Base-by-base conservation (phyloP, 129 eudicot species). In the Tagetes erecta region DNA sequence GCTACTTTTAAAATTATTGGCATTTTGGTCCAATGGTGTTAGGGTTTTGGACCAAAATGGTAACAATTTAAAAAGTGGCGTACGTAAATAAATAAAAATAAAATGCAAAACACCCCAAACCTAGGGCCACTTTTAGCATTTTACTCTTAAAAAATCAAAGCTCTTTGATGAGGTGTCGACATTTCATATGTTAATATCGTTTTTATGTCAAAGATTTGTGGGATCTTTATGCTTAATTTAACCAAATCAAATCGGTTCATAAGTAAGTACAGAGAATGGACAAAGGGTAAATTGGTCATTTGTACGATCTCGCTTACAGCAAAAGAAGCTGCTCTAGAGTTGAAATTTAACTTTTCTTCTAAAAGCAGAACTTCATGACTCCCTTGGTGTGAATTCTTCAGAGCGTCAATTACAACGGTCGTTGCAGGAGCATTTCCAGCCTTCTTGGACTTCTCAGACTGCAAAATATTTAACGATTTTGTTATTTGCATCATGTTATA, bases 371-470 rank as follows among this genome's bases (percentile, higher is more conserved):
- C 64, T 50, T 85, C 85, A 14, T 85, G 71, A 82, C 69, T 71
- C 60, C 83, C 86, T 38, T 10, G 59, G 80, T 77, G 37, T 53
- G 91, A 86, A 80, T 80, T 86, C 85, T 82, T 85, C 47, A 93
- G 56, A 74, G 76, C 84, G 46, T 93, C 93, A 51, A 93, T 76
- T 74, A 93, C 57, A 65, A 74, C 68, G 72, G 81, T 86, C 13
- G 86, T 83, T 2, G 92, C 80, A 67, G 95, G 89, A 69, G 71
- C 80, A 78, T 93, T 80, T 70, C 97, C 96, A 37, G 97, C 96
- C 81, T 86, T 93, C 77, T 88, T 93, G 38, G 97, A 93, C 84
- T 90, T 93, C 68, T 93, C 96, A 66, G 97, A 93, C 98, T 93
- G 82, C 79, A 80, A 68, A 35, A 63, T 9, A 49, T 72, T 72